These are phyloP conservation scores for Picea sitchensis DNA, from an alignment of 75 land plant species.

Conservation along the genomic window DNA sequence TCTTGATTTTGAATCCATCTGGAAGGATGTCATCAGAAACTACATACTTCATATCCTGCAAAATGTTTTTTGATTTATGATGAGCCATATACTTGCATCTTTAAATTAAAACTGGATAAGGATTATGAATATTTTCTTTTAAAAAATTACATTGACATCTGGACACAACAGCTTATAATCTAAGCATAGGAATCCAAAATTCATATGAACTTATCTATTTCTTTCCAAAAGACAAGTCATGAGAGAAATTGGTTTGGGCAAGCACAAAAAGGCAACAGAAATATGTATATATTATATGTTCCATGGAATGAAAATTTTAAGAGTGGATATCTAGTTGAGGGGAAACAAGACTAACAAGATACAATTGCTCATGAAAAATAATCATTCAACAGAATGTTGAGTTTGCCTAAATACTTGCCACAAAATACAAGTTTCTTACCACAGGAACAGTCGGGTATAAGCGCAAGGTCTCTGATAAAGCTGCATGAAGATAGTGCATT, in stretches of 20 bases:
- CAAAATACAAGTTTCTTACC: slow-evolving; percentile 27
- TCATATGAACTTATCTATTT: no score
- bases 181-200: background rate
- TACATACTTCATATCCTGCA: slow-evolving; percentile 15
- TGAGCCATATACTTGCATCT: background rate
- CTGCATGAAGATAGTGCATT: slow-evolving; percentile 81
- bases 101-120: background rate
- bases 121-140: no score
- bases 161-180: background rate
- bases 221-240: no score
- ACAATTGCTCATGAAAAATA: background rate
- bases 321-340: background rate
- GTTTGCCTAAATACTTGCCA: background rate
- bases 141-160: background rate
- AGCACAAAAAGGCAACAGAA: no score
- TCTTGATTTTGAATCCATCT: slow-evolving; percentile 16
- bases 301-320: no score
- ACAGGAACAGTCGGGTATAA: slow-evolving; percentile 78
- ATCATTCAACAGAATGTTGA: no score
- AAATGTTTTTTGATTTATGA: no score
- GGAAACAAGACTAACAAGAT: no score
- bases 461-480: slow-evolving; percentile 70
- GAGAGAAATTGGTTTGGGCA: no score
- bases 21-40: slow-evolving; percentile 16
- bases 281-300: no score